These are phyloP conservation scores for Trichoderma parareesei DNA, from an alignment of 495 filamentous ascomycete genomes.

Conservation along the genomic window DNA sequence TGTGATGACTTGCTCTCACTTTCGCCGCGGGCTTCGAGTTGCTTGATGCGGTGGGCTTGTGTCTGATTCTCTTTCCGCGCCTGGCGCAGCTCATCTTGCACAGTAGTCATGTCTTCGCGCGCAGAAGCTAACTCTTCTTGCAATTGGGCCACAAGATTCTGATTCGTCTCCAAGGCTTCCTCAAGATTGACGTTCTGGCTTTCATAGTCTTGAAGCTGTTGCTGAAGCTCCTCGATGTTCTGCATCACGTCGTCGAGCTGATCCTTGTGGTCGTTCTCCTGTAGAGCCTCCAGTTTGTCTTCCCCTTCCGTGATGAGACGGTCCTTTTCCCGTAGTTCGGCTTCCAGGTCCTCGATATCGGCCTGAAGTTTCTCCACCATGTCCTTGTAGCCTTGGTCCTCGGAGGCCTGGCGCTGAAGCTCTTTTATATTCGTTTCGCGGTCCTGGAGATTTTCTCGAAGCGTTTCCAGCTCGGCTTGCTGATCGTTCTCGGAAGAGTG, in stretches of 20 bases:
- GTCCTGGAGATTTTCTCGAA: constrained; percentile 43
- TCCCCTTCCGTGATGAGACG: constrained; percentile 32
- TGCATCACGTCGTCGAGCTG: constrained; percentile 27
- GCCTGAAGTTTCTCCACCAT: constrained; percentile 46
- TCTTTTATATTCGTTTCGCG: constrained; percentile 48
- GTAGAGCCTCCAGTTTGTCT: constrained; percentile 38
- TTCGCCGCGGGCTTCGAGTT: too few species aligned
- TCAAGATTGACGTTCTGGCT: background rate
- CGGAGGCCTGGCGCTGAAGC: constrained; percentile 42
- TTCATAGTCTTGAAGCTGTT: background rate
- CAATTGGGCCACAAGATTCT: background rate
- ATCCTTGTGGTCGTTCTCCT: constrained; percentile 37
- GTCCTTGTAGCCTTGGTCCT: constrained; percentile 31
- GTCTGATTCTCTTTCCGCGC: too few species aligned
- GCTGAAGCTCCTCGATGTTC: background rate
- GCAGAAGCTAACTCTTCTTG: constrained; percentile 23
- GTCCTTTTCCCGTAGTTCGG: constrained; percentile 50
- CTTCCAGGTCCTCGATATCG: constrained; percentile 52
- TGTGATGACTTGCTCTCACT: too few species aligned
- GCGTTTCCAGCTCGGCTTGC: constrained; percentile 49
- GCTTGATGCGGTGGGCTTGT: too few species aligned
- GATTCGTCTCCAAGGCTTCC: background rate
- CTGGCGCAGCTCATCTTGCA: too few species aligned
- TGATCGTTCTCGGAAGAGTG: constrained; percentile 53
- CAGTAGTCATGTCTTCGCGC: too few species aligned